A percentile compares a stretch with the other conserved stretches of the same genome.
Evolutionary conservation across 2,329 filamentous ascomycete species (phyloP).

Genomic region (Penicillium vulpinum): DNA sequence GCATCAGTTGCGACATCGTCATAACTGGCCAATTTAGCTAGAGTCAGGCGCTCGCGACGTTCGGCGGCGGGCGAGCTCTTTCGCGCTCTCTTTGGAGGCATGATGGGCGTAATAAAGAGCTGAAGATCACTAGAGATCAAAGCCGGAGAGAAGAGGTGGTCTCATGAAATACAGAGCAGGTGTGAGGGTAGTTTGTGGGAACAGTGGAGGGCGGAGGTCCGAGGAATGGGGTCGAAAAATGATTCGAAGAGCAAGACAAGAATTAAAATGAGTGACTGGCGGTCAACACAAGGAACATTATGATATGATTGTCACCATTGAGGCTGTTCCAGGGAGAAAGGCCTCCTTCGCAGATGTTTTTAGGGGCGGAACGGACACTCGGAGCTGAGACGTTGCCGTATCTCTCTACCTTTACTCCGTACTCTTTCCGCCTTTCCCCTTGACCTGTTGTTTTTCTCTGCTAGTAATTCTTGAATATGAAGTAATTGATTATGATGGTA

Average conservation of each 20-base stretch:
- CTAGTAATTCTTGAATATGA: not conserved
- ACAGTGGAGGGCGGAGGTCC: not conserved
- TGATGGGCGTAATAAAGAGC: slow-evolving; percentile 16
- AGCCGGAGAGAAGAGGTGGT: not conserved
- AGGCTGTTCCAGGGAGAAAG: slow-evolving; percentile 3
- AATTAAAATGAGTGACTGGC: slow-evolving; percentile 1
- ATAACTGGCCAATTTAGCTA: slow-evolving; percentile 85
- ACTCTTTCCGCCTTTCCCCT: not conserved
- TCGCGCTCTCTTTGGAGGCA: slow-evolving; percentile 41
- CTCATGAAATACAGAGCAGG: slow-evolving; percentile 10
- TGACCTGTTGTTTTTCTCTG: not conserved
- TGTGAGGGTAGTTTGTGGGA: not conserved
- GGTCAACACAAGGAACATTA: not conserved
- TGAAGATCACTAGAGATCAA: not conserved
- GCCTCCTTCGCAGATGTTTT: slow-evolving; percentile 9
- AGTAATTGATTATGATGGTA: not conserved
- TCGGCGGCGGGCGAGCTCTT: slow-evolving; percentile 33
- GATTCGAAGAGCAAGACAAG: not conserved
- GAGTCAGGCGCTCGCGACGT: slow-evolving; percentile 70
- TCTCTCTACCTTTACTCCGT: not conserved
- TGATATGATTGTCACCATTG: slow-evolving; percentile 4
- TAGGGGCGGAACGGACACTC: slow-evolving; percentile 10
- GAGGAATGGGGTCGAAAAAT: slow-evolving; percentile 2
- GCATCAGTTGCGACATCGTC: slow-evolving; percentile 96
- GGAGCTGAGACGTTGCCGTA: slow-evolving; percentile 2